Percentiles rank a stretch among this genome's conserved stretches.
phyloP scores from a whole-genome alignment of 2,329 filamentous ascomycete species.

The Claviceps digitariae region DNA sequence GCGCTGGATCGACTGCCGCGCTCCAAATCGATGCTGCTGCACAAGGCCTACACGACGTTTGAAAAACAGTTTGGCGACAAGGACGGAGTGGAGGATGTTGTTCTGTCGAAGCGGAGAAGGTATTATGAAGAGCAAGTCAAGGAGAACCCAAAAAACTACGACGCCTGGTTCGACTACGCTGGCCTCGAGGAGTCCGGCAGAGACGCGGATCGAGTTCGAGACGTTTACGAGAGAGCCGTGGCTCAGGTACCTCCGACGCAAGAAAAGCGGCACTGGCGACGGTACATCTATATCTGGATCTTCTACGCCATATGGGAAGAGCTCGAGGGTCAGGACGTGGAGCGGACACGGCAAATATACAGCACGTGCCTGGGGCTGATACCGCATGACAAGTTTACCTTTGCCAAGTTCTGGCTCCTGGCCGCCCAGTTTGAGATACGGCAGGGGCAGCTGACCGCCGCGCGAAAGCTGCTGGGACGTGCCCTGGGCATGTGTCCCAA shows the following conservation, averaged over 20 bases:
- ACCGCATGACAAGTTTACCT: constrained; percentile 94
- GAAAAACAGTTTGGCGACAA: constrained; percentile 95
- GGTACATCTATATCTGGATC: constrained; percentile 96
- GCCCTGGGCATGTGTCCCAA: constrained; percentile 93
- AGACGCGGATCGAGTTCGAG: constrained; percentile 70
- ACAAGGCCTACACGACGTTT: constrained; percentile 93
- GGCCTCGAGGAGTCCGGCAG: constrained; percentile 77
- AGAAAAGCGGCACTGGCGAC: constrained; percentile 92
- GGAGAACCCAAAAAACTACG: constrained; percentile 92
- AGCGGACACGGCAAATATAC: constrained; percentile 80
- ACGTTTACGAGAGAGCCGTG: constrained; percentile 91
- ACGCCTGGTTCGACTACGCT: constrained; percentile 93
- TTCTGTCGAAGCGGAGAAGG: constrained; percentile 83
- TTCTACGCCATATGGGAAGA: constrained; percentile 97
- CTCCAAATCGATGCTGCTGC: constrained; percentile 69
- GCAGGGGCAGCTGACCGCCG: constrained; percentile 64
- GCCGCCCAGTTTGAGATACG: constrained; percentile 90
- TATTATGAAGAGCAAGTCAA: constrained; percentile 91
- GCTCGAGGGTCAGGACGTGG: constrained; percentile 63
- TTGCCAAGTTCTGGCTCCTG: constrained; percentile 90
- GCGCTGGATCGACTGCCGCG: constrained; percentile 83
- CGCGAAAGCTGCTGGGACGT: constrained; percentile 78
- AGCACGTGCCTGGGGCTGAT: constrained; percentile 75
- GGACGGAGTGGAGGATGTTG: constrained; percentile 89
- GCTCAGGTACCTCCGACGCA: constrained; percentile 89